Base-by-base conservation (phyloP, 1,284 basidiomycete species). In the Hymenochaete sp. region DNA sequence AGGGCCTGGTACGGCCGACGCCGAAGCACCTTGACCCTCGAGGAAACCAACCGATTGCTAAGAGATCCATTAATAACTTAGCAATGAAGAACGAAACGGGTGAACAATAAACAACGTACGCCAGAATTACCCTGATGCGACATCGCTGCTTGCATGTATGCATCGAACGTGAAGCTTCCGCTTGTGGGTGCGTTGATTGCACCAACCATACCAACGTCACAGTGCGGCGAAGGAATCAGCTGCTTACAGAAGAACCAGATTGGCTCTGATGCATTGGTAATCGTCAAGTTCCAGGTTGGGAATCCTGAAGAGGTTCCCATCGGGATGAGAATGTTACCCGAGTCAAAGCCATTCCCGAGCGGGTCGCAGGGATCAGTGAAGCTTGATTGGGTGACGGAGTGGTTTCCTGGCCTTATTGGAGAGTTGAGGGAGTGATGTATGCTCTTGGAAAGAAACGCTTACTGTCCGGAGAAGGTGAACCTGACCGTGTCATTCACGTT, bases 241-340 rank as follows among this genome's bases (percentile, higher is more conserved):
- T 75, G 72, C 52, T 70, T 71, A 64, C 77, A 80, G 69, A 64
- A 79, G 62, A 75, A 77, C 76, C 76, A 80, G 47, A 79, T 67
- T 7, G 77, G 71, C 48, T 57, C 58, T 6, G 59, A 47, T 44
- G 60, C 63, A 51, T 73, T 55, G 2, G 67, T 67, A 47, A 75
- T 64, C 7, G 71, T 72, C 43, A 74, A 49, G 51, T 73, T 73
- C 62, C 63, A 75, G 24, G 62, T 57, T 36, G 42, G 68, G 62
- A 51, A 58, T 21, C 4, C 51, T 13, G 24, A 51, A 13, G 51
- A 57, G 46, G 38, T 53, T 48, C 50, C 53, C 25, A 29, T 26
- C n/a, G 50, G 56, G 22, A 63, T 52, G 49, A 53, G 53, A 40
- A 64, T 50, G 55, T 53, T 71, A 36, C 72, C 74, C 14, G 73